A percentile compares a stretch with the other conserved stretches of the same genome.
These are phyloP conservation scores for Agapanthus africanus DNA, from an alignment of 106 monocot genomes.

Conservation along the genomic window DNA sequence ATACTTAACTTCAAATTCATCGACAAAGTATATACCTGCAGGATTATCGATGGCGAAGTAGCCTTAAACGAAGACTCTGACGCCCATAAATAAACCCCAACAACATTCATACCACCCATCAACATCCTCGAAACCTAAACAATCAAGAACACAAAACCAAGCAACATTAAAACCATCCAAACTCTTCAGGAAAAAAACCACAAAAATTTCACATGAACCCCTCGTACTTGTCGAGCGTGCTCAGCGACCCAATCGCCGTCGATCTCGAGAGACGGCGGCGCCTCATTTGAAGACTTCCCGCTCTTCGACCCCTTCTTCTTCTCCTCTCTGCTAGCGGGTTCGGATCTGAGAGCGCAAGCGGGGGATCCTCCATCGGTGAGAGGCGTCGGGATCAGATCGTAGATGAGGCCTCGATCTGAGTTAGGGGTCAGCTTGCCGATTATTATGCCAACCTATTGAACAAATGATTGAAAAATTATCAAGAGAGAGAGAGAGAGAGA, in stretches of 20 bases:
- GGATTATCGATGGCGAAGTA: slow-evolving; percentile 43
- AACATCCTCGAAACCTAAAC: slow-evolving; percentile 83
- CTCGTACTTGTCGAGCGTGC: slow-evolving; percentile 76
- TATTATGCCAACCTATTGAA: slow-evolving; percentile 4
- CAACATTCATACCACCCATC: slow-evolving; percentile 78
- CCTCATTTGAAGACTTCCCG: slow-evolving; percentile 23
- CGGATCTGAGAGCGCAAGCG: slow-evolving; percentile 48
- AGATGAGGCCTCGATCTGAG: slow-evolving; percentile 56
- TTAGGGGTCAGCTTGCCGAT: slow-evolving; percentile 31
- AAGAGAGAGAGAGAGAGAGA: too few relatives aligned
- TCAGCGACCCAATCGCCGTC: slow-evolving; percentile 93
- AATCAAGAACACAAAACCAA: not conserved
- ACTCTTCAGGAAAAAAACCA: not conserved
- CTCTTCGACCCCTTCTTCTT: slow-evolving; percentile 52
- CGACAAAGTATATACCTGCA: slow-evolving; percentile 34
- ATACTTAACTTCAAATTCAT: not conserved
- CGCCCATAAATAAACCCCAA: slow-evolving; percentile 77
- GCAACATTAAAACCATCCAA: not conserved
- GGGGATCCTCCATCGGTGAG: slow-evolving; percentile 58
- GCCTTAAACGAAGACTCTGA: slow-evolving; percentile 71
- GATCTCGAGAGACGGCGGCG: slow-evolving; percentile 29
- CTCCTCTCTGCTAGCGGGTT: slow-evolving; percentile 18
- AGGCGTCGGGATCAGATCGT: slow-evolving; percentile 79
- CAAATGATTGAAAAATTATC: not conserved
- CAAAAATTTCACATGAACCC: not conserved